phyloP scores from a whole-genome alignment of 331 rosid genomes.

The Arachis monticola region DNA sequence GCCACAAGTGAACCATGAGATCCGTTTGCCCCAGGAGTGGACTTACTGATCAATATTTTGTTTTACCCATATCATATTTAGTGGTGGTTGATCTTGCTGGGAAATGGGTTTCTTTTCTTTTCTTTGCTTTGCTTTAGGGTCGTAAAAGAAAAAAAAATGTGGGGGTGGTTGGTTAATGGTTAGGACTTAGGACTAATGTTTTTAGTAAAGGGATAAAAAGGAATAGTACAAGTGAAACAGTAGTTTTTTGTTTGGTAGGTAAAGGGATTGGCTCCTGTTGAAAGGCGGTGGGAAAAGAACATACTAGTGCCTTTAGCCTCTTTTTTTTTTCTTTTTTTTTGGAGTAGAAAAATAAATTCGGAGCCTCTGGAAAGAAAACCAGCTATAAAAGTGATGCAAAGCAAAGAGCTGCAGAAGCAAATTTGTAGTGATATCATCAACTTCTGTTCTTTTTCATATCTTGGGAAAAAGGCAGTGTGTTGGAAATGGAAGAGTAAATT shows the following conservation, averaged over 20 bases:
- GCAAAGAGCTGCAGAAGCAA: not conserved
- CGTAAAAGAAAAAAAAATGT: not conserved
- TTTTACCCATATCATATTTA: not conserved
- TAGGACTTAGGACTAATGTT: not conserved
- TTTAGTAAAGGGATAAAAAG: not conserved
- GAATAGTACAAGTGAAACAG: slow-evolving; percentile 5
- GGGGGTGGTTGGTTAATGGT: not conserved
- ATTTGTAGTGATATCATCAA: slow-evolving; percentile 9
- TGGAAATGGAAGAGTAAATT: slow-evolving; percentile 34
- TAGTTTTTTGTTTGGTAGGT: not conserved
- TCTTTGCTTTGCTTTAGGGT: slow-evolving; percentile 3
- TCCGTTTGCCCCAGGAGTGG: slow-evolving; percentile 84
- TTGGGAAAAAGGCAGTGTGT: slow-evolving; percentile 20
- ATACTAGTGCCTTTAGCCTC: not conserved
- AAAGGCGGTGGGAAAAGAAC: not conserved
- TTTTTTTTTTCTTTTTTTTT: not conserved
- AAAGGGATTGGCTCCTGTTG: not conserved
- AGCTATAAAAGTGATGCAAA: not conserved
- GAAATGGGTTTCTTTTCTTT: not conserved
- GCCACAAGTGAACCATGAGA: slow-evolving; percentile 51
- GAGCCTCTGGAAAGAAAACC: slow-evolving; percentile 12
- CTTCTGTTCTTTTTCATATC: slow-evolving; percentile 36
- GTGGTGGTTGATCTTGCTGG: not conserved
- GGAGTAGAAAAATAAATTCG: slow-evolving; percentile 35
- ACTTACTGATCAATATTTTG: slow-evolving; percentile 53